Percentiles rank a stretch among this genome's conserved stretches.
These are phyloP conservation scores for Hortiboletus flavorubellus DNA, from an alignment of 768 basidiomycete genomes.

Conservation along the genomic window DNA sequence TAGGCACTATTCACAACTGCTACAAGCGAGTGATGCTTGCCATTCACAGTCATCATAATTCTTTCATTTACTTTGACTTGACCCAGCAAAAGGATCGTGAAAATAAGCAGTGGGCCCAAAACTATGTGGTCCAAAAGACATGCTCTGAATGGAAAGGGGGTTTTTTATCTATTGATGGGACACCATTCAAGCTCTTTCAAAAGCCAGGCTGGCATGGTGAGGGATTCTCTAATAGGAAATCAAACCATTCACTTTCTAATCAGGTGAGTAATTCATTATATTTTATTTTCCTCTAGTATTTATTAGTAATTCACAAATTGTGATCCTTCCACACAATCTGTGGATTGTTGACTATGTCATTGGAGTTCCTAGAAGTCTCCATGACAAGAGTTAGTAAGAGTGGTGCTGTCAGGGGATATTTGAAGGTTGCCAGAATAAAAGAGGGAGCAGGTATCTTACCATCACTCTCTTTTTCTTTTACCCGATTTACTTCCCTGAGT, in stretches of 20 bases:
- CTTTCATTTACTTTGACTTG: constrained; percentile 2
- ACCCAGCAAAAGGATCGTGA: not conserved
- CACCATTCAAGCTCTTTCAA: constrained; percentile 16
- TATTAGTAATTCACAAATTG: not conserved
- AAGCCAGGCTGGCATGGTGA: constrained; percentile 20
- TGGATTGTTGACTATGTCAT: constrained; percentile 14
- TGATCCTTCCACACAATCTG: constrained; percentile 12
- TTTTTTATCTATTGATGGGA: constrained; percentile 10
- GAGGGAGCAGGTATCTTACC: too few relatives aligned
- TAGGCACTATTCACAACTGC: constrained; percentile 21
- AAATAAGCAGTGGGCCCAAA: not conserved
- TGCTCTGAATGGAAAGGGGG: not conserved
- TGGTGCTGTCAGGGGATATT: too few relatives aligned
- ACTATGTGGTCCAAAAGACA: too few relatives aligned
- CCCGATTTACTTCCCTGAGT: too few relatives aligned
- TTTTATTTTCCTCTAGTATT: not conserved
- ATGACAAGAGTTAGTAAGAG: too few relatives aligned
- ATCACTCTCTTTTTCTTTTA: too few relatives aligned
- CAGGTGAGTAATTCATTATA: constrained; percentile 8
- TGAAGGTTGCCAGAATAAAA: too few relatives aligned
- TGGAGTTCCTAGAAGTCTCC: constrained; percentile 12
- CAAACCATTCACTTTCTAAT: constrained; percentile 7
- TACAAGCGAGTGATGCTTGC: constrained; percentile 13
- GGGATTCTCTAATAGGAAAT: constrained; percentile 13
- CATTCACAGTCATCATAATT: constrained; percentile 11